These are phyloP conservation scores for Discostella pseudostelligera DNA, from an alignment of 108 stramenopile genomes.

Conservation along the genomic window DNA sequence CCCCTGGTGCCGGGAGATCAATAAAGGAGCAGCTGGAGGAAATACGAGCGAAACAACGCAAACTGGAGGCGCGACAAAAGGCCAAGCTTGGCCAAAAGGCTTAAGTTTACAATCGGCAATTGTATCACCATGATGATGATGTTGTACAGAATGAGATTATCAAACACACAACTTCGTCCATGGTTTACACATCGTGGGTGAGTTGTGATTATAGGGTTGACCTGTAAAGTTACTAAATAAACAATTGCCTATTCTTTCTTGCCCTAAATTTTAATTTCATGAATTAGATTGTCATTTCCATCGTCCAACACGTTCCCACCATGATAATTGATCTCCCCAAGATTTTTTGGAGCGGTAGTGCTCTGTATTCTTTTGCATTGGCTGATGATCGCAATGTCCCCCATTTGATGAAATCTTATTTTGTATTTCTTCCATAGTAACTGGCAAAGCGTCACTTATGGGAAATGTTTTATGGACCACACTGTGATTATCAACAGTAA, in stretches of 20 bases:
- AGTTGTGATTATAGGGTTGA: too few species aligned
- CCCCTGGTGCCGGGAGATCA: constrained; percentile 2
- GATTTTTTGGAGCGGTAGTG: constrained; percentile 24
- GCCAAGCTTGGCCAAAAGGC: not conserved
- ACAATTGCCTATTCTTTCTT: too few species aligned
- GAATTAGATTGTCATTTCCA: constrained; percentile 76
- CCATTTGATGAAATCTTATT: not conserved
- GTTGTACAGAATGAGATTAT: not conserved
- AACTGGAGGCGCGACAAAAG: not conserved
- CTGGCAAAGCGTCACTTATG: constrained; percentile 56
- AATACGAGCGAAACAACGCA: constrained; percentile 17
- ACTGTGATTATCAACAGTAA: constrained; percentile 74
- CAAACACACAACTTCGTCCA: too few species aligned
- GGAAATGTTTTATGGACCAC: constrained; percentile 70
- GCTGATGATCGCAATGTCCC: constrained; percentile 10
- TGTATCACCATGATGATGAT: too few species aligned
- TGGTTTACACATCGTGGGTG: too few species aligned
- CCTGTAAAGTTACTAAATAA: too few species aligned
- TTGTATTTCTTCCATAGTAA: constrained; percentile 13
- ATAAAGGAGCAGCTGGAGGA: constrained; percentile 24
- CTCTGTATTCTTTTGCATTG: not conserved
- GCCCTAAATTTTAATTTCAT: too few species aligned
- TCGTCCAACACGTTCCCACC: constrained; percentile 75
- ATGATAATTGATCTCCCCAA: constrained; percentile 73
- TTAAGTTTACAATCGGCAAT: not conserved